phyloP scores from a whole-genome alignment of 345 rosid genomes.

The Camelina hispida region DNA sequence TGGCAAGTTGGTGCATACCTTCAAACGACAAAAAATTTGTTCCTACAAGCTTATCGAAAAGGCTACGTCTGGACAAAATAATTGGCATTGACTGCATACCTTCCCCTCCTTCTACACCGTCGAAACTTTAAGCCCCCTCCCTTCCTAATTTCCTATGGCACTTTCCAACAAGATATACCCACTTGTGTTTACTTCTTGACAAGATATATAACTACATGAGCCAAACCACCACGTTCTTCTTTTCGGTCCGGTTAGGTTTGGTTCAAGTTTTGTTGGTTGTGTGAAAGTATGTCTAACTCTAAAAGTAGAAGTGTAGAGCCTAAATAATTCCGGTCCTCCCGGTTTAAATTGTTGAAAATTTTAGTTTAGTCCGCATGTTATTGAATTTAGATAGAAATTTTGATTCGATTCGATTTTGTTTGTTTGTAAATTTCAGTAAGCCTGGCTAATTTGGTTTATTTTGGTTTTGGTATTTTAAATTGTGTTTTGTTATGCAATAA shows the following conservation, averaged over 20 bases:
- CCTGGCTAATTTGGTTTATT: background rate
- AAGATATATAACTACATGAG: background rate
- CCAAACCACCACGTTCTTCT: background rate
- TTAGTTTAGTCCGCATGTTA: background rate
- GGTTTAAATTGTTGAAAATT: background rate
- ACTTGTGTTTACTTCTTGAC: background rate
- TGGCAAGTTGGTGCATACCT: conserved; percentile 36
- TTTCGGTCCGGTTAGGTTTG: background rate
- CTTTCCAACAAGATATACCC: conserved; percentile 1
- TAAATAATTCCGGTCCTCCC: background rate
- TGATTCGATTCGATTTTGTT: background rate
- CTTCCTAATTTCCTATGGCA: background rate
- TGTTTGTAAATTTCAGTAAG: background rate
- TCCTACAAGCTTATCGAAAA: too few species aligned
- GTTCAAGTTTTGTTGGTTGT: background rate
- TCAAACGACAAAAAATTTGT: too few species aligned
- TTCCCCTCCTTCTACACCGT: conserved; percentile 40
- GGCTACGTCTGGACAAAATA: too few species aligned
- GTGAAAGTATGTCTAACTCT: background rate
- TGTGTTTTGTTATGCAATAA: background rate
- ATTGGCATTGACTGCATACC: too few species aligned
- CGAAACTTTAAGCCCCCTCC: background rate
- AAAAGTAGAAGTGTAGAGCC: background rate
- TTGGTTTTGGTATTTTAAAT: background rate
- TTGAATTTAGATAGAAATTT: too few species aligned